Evolutionary conservation across 192 early-diverging fungal species (phyloP), one percentile per base, ranked within the genome.

Genomic region (Linnemannia hyalina): DNA sequence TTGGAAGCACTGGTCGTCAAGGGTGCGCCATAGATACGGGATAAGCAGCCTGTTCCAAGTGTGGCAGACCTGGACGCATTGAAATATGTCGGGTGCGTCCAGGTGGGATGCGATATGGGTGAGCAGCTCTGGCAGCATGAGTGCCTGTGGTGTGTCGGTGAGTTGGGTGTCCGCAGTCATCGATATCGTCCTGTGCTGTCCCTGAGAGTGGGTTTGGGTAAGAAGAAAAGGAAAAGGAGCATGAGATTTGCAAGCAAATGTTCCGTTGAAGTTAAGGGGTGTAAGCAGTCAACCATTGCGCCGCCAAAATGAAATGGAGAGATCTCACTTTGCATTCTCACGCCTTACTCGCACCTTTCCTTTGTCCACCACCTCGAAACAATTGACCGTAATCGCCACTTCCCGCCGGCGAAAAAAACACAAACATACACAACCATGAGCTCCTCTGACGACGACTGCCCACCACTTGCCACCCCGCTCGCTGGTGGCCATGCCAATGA

Each of bases 401-500:
- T 15, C 20, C 16, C 49, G 5, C 20, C 20, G 35, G 32, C 60
- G 7, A 32, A 0, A 57, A n/a, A 26, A 23, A 23, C 6, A 65
- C 29, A 26, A 23, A 23, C 6, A 65, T 26, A 65, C 26, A 73
- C 26, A 57, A 76, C 29, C 52, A 83, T 83, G 82, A 78, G 76
- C 54, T 36, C 29, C 49, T 78, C 72, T 36, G 76, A 86, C 71
- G 76, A 86, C 76, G 84, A 86, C 76, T 80, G 70, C 47, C 83
- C 83, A 46, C 78, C 83, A 42, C 29, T 80, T 68, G 83, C 83
- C 2, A 75, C 73, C 11, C 77, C 74, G 49, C 47, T 52, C 35
- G 29, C n/a, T 10, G 22, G 23, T 22, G n/a, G 57, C 47, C 38
- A 55, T 18, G n/a, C 36, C 42, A 36, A 8, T n/a, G 38, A 74